phyloP scores from a whole-genome alignment of 2,329 filamentous ascomycete genomes.

The Exophiala oligosperma region DNA sequence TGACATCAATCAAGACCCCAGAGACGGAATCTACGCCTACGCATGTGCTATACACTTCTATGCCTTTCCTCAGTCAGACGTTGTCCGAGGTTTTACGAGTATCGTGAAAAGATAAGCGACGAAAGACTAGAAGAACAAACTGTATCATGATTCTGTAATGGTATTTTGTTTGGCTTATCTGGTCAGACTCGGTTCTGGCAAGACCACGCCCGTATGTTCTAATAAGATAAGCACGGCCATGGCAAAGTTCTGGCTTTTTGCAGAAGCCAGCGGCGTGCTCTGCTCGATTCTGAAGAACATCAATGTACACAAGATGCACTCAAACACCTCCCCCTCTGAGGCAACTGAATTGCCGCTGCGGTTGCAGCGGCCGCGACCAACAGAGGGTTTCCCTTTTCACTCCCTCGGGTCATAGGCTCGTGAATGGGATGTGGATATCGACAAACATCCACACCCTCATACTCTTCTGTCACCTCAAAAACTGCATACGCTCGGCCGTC shows the following conservation, averaged over 20 bases:
- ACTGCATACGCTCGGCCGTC: constrained; percentile 19
- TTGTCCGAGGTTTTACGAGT: too few species aligned
- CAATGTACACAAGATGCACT: constrained; percentile 20
- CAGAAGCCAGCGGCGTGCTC: constrained; percentile 9
- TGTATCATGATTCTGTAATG: background rate
- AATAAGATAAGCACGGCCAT: background rate
- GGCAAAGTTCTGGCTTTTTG: background rate
- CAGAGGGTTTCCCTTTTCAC: background rate
- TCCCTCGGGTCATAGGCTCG: constrained; percentile 3
- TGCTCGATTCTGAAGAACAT: constrained; percentile 13
- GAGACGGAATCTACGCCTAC: too few species aligned
- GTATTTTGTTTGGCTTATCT: background rate
- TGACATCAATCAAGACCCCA: background rate
- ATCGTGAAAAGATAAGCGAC: too few species aligned
- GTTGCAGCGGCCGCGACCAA: background rate
- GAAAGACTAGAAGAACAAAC: background rate
- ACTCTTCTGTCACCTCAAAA: constrained; percentile 11
- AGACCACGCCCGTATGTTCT: background rate
- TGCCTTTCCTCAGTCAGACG: too few species aligned
- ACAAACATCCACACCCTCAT: constrained; percentile 8
- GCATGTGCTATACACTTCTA: too few species aligned
- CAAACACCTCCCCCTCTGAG: background rate
- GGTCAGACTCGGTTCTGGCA: background rate
- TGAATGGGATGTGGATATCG: constrained; percentile 8
- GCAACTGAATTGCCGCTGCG: background rate